phyloP scores from a whole-genome alignment of 352 stramenopile genomes.

The Pythium utonaiense region DNA sequence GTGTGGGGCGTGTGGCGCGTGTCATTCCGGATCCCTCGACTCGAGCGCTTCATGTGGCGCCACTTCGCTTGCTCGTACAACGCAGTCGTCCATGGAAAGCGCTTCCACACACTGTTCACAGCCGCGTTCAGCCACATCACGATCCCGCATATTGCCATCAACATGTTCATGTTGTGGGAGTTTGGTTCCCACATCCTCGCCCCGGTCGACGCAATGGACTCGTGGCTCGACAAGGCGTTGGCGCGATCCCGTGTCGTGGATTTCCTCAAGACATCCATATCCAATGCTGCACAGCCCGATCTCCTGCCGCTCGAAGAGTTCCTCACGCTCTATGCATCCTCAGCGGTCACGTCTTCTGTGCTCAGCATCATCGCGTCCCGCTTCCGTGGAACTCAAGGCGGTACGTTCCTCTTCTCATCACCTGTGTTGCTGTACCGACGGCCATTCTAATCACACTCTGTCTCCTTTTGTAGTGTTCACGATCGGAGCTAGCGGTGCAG shows the following conservation, averaged over 20 bases:
- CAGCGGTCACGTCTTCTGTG: slow-evolving; percentile 63
- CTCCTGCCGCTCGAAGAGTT: slow-evolving; percentile 63
- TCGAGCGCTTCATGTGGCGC: slow-evolving; percentile 77
- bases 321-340: slow-evolving; percentile 65
- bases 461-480: slow-evolving; percentile 52
- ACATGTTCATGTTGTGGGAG: slow-evolving; percentile 90
- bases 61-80: slow-evolving; percentile 84
- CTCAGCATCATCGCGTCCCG: slow-evolving; percentile 66
- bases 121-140: slow-evolving; percentile 85
- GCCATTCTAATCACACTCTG: not conserved
- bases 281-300: slow-evolving; percentile 22
- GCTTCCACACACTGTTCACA: slow-evolving; percentile 71
- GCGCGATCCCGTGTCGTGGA: slow-evolving; percentile 46
- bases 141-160: slow-evolving; percentile 75
- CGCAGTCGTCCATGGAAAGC: slow-evolving; percentile 56
- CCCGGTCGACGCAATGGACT: slow-evolving; percentile 23
- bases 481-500: slow-evolving; percentile 73
- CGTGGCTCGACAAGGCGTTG: slow-evolving; percentile 52
- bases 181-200: slow-evolving; percentile 70
- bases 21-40: slow-evolving; percentile 38
- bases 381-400: slow-evolving; percentile 46
- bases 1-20: slow-evolving; percentile 74
- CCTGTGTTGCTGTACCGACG: no score
- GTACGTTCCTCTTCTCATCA: slow-evolving; percentile 30
- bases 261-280: slow-evolving; percentile 31